Base-by-base conservation (phyloP, 164 flowering plant genomes). In the Saururus chinensis region DNA sequence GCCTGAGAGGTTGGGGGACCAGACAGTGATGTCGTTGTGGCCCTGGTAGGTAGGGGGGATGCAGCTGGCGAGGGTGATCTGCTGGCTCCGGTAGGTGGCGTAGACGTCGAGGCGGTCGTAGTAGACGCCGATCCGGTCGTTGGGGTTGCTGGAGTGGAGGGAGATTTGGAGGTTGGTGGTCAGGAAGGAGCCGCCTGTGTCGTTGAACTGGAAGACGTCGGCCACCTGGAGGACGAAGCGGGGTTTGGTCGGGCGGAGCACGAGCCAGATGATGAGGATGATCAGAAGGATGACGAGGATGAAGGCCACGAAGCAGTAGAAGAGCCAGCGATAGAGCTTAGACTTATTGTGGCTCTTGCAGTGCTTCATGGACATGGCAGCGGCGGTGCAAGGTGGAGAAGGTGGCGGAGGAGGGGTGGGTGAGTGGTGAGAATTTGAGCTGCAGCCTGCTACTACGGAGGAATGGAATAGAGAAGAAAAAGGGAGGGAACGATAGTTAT, bases 71-170 rank as follows among this genome's bases (percentile, higher is more conserved):
- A 57, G 37, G 19, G 70, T 67, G 61, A 67, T 40, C 66, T 67
- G 70, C 61, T 67, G 66, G 66, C 62, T 35, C 25, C 22, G 48
- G 59, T 68, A 68, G 21, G 67, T 40, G 19, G 59, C 66, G 53
- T 58, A 35, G 41, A 24, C 63, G 13, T n/a, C 42, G 35, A 68
- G 62, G 6, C 53, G 19, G 53, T 68, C 71, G 65, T 63, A 68
- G 63, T 62, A 68, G 59, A 68, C 53, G 61, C 71, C 71, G 67
- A 68, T 53, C 26, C 60, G 58, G 51, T 53, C 51, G 66, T 68
- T 68, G 45, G 71, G 63, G 54, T 68, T 68, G 52, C 56, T 53
- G 35, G 66, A 53, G 62, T 12, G 19, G 37, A 68, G 48, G 23
- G 63, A 23, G 42, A 63, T 52, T 42, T 63, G 63, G 54, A 68